Base-by-base conservation (phyloP, 257 asterid genomes). In the Mentha longifolia region DNA sequence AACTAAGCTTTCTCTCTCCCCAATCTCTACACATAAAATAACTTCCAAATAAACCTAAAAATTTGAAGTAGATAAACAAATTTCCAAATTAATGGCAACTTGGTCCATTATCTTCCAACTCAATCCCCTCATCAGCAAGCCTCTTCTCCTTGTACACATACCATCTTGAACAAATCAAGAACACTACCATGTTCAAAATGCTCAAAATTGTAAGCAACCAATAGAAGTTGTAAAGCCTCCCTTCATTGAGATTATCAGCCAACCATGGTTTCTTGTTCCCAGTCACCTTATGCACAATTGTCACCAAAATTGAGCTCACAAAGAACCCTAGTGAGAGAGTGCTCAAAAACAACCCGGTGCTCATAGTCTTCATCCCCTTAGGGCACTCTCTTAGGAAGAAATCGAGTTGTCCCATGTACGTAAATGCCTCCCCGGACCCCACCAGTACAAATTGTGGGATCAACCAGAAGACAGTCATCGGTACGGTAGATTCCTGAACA, bases 91-190 rank as follows among this genome's bases (percentile, higher is more conserved):
- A 87, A 72, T 90, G 96, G 65, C 77, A 76, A 22, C 68, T 49
- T 5, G 82, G 80, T 37, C 28, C 90, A 0, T 30, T 57, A n/a
- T 87, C 93, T 70, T 90, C 96, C 86, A 87, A 35, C 83, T 85
- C 88, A 51, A 83, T 79, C 10, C 93, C 96, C 63, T 72, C 85
- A 0, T 83, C 86, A 0, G 86, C 88, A 41, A 90, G 87, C 80
- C 96, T 89, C 76, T 87, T 82, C 77, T 92, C 97, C 91, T 88
- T 92, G 78, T 92, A 92, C 70, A 90, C 95, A 19, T 92, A 90
- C 80, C 85, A 33, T 63, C 82, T 87, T 0, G 97, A 76, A 41
- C 84, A 65, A 13, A 75, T 39, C 71, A 90, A 54, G 74, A 83
- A 92, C 9, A 82, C 13, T 22, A 67, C 66, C 74, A 92, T 46